Evolutionary conservation across 768 basidiomycete genomes (phyloP), one percentile per base, ranked within the genome.

Genomic region (Termitomyces sp.): DNA sequence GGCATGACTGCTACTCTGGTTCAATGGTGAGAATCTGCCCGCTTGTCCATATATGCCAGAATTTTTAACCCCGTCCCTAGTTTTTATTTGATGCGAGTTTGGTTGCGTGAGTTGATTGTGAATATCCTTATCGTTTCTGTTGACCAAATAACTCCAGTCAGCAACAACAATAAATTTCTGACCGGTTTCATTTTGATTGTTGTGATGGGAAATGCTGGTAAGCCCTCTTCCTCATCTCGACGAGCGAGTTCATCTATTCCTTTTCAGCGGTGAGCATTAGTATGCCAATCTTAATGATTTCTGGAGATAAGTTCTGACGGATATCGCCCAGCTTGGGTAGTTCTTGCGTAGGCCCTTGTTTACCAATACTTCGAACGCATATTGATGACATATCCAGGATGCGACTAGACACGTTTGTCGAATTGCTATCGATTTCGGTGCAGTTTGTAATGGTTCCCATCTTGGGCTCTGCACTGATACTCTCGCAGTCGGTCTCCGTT

Each of bases 31-130:
- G 74, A 68, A 16, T 30, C 47, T 18, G 40, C 35, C 4, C 18
- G 5, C n/a, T 43, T 40, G 10, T 38, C 23, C n/a, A 41, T n/a
- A 18, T n/a, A 41, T n/a, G 7, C 13, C n/a, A 41, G n/a, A 28
- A 43, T 13, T 18, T 13, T 35, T 53, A 16, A 18, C 36, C 35
- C 35, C 6, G 2, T 13, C 38, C 16, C 5, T 50, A 82, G 79
- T 41, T 85, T 84, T 69, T 75, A 84, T 59, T 66, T 74, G 0
- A 68, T 75, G 61, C 80, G 83, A 1, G 72, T 85, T 3, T 85
- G 78, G 73, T 74, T 69, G 50, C 64, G 79, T 79, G 53, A 63
- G 77, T 70, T 16, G 69, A 10, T 47, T 28, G 12, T 3, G 9
- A 36, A 26, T 13, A 5, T n/a, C 0, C n/a, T 30, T 35, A 23